Conservation (phyloP, 306 rosid genomes). For the Dalbergia cultrata region DNA sequence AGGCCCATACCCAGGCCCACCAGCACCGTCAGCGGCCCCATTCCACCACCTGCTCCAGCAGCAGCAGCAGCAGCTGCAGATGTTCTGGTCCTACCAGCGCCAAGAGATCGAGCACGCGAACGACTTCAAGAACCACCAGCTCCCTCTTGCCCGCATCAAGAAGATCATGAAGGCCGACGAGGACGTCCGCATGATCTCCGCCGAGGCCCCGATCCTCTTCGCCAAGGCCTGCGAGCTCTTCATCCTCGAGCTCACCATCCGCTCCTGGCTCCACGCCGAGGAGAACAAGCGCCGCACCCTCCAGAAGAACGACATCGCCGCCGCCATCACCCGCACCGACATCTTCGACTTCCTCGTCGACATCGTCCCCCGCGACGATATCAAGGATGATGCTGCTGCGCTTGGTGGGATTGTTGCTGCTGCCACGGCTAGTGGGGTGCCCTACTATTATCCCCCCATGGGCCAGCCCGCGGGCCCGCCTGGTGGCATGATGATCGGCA, state of each 20-base stretch:
- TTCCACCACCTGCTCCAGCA: slow-evolving; percentile 95
- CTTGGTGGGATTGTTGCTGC: slow-evolving; percentile 40
- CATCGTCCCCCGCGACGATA: slow-evolving; percentile 95
- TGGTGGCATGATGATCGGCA: slow-evolving; percentile 83
- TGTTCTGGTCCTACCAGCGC: slow-evolving; percentile 93
- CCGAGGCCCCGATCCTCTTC: slow-evolving; percentile 91
- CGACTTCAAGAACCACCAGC: slow-evolving; percentile 99
- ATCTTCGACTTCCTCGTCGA: slow-evolving; percentile 91
- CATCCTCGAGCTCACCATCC: slow-evolving; percentile 97
- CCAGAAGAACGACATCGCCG: slow-evolving; percentile 97
- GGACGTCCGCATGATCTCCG: slow-evolving; percentile 99
- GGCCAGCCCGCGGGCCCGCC: slow-evolving; percentile 81
- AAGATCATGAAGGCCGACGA: slow-evolving; percentile 99
- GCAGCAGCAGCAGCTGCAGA: slow-evolving; percentile 95
- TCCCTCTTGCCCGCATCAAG: slow-evolving; percentile 96
- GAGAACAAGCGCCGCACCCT: slow-evolving; percentile 94
- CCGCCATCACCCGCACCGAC: slow-evolving; percentile 91
- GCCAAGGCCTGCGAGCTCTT: slow-evolving; percentile 99
- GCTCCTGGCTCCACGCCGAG: slow-evolving; percentile 99
- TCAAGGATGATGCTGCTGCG: slow-evolving; percentile 78
- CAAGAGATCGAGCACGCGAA: slow-evolving; percentile 92
- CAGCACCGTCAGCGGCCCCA: slow-evolving; percentile 53
- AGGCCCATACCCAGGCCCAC: slow-evolving; percentile 57
- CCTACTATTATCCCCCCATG: slow-evolving; percentile 87
- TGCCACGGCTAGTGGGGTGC: slow-evolving; percentile 80